These are phyloP conservation scores for Fagus crenata DNA, from an alignment of 306 rosid species.

Conservation along the genomic window DNA sequence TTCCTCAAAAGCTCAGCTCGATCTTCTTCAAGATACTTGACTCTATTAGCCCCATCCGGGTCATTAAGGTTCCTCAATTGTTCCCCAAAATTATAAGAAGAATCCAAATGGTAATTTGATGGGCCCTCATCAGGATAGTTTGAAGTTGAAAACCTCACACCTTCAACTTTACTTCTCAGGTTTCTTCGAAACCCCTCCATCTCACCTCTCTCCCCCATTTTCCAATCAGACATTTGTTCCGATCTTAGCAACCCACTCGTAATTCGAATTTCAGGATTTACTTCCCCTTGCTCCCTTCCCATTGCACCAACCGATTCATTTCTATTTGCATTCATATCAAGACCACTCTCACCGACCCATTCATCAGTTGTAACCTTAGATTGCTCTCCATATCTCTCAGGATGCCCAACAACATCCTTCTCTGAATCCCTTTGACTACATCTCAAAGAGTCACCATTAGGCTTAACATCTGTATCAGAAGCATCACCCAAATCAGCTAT, in stretches of 20 bases:
- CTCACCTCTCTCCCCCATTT: constrained; percentile 49
- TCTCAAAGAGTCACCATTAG: constrained; percentile 36
- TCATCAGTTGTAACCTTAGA: constrained; percentile 34
- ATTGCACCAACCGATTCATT: constrained; percentile 42
- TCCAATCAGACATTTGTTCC: constrained; percentile 64
- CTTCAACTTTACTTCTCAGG: constrained; percentile 49
- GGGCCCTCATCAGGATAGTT: constrained; percentile 64
- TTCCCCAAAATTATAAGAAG: constrained; percentile 49
- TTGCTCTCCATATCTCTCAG: constrained; percentile 37
- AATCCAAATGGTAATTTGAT: constrained; percentile 44
- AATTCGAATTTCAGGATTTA: constrained; percentile 34
- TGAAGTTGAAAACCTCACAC: constrained; percentile 63
- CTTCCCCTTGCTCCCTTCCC: constrained; percentile 48
- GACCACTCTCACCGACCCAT: constrained; percentile 39
- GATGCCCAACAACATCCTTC: constrained; percentile 35
- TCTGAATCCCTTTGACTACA: constrained; percentile 41
- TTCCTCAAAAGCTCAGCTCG: constrained; percentile 88
- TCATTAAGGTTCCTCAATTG: constrained; percentile 48
- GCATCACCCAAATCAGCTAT: constrained; percentile 44
- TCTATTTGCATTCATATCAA: constrained; percentile 30
- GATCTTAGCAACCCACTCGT: constrained; percentile 38
- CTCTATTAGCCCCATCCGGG: constrained; percentile 47
- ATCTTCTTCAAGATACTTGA: constrained; percentile 73
- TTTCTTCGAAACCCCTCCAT: constrained; percentile 45
- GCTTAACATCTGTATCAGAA: constrained; percentile 58